phyloP scores from a whole-genome alignment of 768 basidiomycete species.

The Russula virescens region DNA sequence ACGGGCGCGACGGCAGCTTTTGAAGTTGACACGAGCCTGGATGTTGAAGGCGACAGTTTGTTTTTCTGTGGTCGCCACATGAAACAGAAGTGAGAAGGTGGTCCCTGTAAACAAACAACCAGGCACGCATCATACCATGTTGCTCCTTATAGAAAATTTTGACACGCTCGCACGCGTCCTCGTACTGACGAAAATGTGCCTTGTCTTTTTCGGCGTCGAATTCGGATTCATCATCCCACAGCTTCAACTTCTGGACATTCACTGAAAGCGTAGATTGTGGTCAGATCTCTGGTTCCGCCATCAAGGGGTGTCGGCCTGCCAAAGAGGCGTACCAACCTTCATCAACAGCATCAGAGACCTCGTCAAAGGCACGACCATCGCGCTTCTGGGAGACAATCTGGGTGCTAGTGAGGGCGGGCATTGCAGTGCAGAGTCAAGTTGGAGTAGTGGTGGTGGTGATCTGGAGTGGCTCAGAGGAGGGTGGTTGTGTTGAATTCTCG shows the following conservation, averaged over 20 bases:
- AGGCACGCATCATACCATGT: constrained; percentile 44
- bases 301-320: not conserved
- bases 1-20: constrained; percentile 56
- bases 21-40: constrained; percentile 68
- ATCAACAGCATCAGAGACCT: constrained; percentile 45
- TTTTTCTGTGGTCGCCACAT: constrained; percentile 49
- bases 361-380: constrained; percentile 36
- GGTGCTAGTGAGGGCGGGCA: constrained; percentile 17
- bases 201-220: constrained; percentile 66
- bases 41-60: constrained; percentile 86
- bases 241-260: constrained; percentile 58
- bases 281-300: constrained; percentile 1
- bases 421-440: not conserved
- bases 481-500: constrained; percentile 5
- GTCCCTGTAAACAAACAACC: not conserved
- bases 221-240: constrained; percentile 49
- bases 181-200: constrained; percentile 62
- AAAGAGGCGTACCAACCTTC: constrained; percentile 34
- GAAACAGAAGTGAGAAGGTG: constrained; percentile 4
- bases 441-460: not conserved
- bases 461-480: constrained; percentile 5
- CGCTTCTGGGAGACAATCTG: constrained; percentile 8
- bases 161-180: constrained; percentile 70
- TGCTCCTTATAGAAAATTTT: constrained; percentile 75
- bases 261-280: constrained; percentile 38